phyloP scores from a whole-genome alignment of 495 filamentous ascomycete genomes.

The Chaetomium tenue region DNA sequence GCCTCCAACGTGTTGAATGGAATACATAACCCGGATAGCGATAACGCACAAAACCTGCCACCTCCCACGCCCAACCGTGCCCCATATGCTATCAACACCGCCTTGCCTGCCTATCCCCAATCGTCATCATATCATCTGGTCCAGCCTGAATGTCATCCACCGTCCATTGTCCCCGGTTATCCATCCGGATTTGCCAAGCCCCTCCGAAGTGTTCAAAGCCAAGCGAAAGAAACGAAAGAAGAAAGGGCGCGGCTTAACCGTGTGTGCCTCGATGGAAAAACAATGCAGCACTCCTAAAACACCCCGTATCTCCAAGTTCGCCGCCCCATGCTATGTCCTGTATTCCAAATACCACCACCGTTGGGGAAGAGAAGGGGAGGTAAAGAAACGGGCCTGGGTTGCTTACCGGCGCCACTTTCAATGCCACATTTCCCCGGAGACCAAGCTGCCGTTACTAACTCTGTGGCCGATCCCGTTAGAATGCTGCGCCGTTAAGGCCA shows the following conservation, averaged over 20 bases:
- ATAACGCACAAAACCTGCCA: not conserved
- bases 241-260: not conserved
- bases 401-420: not conserved
- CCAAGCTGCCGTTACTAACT: constrained; percentile 16
- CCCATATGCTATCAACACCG: not conserved
- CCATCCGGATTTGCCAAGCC: not conserved
- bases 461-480: constrained; percentile 20
- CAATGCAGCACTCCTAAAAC: constrained; percentile 13
- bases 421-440: not conserved
- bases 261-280: constrained; percentile 6
- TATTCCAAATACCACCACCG: constrained; percentile 17
- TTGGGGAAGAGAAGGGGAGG: not conserved
- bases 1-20: not conserved
- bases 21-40: not conserved
- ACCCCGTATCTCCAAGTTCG: constrained; percentile 22
- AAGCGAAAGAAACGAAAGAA: not conserved
- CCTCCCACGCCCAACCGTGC: not conserved
- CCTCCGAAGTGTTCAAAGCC: not conserved
- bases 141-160: not conserved
- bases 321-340: constrained; percentile 25
- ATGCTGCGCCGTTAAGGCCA: constrained; percentile 11
- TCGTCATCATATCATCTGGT: not conserved
- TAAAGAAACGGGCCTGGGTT: not conserved
- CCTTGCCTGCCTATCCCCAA: not conserved
- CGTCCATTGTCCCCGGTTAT: not conserved